Percentiles rank a stretch among this genome's conserved stretches.
Conservation (phyloP, 345 rosid species). For the Brassica nigra region DNA sequence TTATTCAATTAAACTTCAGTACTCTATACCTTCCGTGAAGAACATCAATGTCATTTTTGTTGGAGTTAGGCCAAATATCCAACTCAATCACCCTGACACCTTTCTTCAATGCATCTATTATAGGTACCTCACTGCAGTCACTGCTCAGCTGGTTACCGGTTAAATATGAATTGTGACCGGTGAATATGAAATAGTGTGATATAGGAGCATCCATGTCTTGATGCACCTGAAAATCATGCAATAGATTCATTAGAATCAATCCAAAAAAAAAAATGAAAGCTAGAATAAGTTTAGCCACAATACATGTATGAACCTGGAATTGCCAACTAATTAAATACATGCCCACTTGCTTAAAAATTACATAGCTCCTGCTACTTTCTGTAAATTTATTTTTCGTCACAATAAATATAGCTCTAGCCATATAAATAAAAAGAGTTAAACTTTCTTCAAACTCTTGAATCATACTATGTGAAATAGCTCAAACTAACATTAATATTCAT, state of each 20-base stretch:
- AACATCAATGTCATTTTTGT: conserved; percentile 64
- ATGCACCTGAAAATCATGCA: conserved; percentile 54
- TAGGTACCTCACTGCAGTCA: conserved; percentile 86
- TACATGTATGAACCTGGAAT: not conserved
- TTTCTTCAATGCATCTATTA: conserved; percentile 58
- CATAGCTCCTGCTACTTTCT: not conserved
- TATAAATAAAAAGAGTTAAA: no score
- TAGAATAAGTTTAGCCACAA: not conserved
- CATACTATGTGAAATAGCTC: not conserved
- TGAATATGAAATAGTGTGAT: conserved; percentile 78
- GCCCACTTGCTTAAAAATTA: not conserved
- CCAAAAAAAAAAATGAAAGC: not conserved
- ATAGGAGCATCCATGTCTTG: conserved; percentile 84
- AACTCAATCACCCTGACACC: conserved; percentile 91
- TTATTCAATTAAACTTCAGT: not conserved
- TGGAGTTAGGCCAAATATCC: conserved; percentile 89
- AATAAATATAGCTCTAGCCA: no score
- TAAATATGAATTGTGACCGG: conserved; percentile 84
- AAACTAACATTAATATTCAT: not conserved
- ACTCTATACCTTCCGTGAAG: conserved; percentile 77
- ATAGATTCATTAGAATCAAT: conserved; percentile 6
- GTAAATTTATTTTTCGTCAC: not conserved
- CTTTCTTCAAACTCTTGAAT: not conserved
- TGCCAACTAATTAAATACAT: not conserved
- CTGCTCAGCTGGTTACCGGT: conserved; percentile 92